Conservation (phyloP, 495 filamentous ascomycete species). For the Penicillium subrubescens region DNA sequence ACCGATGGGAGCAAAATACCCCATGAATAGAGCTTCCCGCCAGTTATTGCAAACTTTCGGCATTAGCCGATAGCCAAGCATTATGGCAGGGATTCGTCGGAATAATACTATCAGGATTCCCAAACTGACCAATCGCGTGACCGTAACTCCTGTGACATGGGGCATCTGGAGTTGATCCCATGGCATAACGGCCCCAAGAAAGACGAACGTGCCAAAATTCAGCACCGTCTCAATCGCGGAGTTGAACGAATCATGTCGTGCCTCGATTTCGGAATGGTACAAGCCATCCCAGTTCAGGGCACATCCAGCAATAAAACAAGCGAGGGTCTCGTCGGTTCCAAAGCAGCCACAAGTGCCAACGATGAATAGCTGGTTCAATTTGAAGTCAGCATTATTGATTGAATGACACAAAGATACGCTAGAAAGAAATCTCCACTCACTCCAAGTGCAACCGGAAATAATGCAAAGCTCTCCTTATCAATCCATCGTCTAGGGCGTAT, state of each 20-base stretch:
- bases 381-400: neutral
- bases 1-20: conserved; percentile 46
- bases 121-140: conserved; percentile 32
- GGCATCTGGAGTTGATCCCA: conserved; percentile 38
- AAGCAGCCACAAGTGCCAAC: conserved; percentile 45
- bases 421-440: conserved; percentile 18
- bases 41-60: conserved; percentile 36
- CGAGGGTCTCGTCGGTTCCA: conserved; percentile 43
- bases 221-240: conserved; percentile 35
- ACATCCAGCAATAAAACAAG: conserved; percentile 43
- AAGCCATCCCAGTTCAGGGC: conserved; percentile 43
- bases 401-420: neutral
- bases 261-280: conserved; percentile 37
- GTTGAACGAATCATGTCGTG: conserved; percentile 45
- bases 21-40: conserved; percentile 46
- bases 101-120: conserved; percentile 39
- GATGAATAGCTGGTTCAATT: conserved; percentile 28
- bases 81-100: conserved; percentile 40
- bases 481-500: conserved; percentile 32
- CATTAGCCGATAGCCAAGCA: conserved; percentile 43
- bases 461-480: conserved; percentile 37
- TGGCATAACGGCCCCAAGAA: conserved; percentile 44
- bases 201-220: conserved; percentile 48
- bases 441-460: conserved; percentile 37
- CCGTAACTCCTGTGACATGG: conserved; percentile 32